Conservation (phyloP, 495 filamentous ascomycete species). For the Xylona heveae region DNA sequence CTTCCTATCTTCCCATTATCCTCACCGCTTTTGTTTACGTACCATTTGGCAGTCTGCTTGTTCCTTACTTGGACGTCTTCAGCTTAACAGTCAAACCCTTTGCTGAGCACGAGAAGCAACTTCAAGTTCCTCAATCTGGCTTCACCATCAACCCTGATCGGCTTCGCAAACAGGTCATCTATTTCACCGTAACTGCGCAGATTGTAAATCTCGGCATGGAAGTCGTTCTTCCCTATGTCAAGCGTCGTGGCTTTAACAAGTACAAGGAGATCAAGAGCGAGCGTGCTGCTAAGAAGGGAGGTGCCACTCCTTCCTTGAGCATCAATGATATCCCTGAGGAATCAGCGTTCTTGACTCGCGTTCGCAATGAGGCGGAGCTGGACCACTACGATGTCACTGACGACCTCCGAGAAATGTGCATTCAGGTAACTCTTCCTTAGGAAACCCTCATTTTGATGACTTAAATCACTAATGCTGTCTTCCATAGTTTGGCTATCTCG, state of each 20-base stretch:
- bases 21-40: slow-evolving; percentile 94
- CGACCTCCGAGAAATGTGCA: slow-evolving; percentile 86
- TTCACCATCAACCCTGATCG: slow-evolving; percentile 75
- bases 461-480: background rate
- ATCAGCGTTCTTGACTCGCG: slow-evolving; percentile 51
- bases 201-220: slow-evolving; percentile 76
- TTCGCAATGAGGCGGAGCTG: slow-evolving; percentile 73
- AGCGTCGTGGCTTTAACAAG: slow-evolving; percentile 49
- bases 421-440: slow-evolving; percentile 39
- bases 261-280: slow-evolving; percentile 50
- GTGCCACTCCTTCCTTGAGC: slow-evolving; percentile 11
- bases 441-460: background rate
- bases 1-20: slow-evolving; percentile 80
- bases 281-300: slow-evolving; percentile 24
- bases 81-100: slow-evolving; percentile 54
- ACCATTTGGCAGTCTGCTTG: slow-evolving; percentile 70
- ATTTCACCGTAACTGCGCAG: slow-evolving; percentile 92
- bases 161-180: slow-evolving; percentile 82
- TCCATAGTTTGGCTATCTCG: slow-evolving; percentile 50
- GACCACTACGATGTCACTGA: slow-evolving; percentile 68
- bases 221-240: slow-evolving; percentile 64
- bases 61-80: slow-evolving; percentile 82
- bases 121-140: slow-evolving; percentile 29
- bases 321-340: slow-evolving; percentile 49
- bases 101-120: slow-evolving; percentile 46